Percentiles rank a stretch among this genome's conserved stretches.
These are phyloP conservation scores for Acanthamoeba culbertsoni DNA, from an alignment of 208 protist species.

Conservation along the genomic window DNA sequence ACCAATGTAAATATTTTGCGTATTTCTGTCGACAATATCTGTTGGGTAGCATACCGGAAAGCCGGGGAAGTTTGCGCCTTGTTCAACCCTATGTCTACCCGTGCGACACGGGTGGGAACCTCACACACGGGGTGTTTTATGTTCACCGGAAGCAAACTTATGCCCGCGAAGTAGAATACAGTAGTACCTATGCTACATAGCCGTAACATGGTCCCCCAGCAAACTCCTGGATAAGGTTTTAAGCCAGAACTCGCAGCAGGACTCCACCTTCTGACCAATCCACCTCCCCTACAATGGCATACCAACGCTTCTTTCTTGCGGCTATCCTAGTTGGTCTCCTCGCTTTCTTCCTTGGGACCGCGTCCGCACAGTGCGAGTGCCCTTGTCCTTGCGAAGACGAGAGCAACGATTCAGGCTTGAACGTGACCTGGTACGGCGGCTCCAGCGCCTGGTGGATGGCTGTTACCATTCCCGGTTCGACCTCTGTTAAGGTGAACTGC, in stretches of 20 bases:
- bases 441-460: slow-evolving; percentile 31
- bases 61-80: too few species aligned
- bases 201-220: too few species aligned
- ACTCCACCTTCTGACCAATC: not conserved
- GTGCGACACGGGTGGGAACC: too few species aligned
- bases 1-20: not conserved
- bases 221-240: too few species aligned
- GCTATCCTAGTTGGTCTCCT: not conserved
- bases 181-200: too few species aligned
- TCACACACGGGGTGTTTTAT: too few species aligned
- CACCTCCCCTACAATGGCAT: not conserved
- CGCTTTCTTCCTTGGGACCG: not conserved
- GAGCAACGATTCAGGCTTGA: not conserved
- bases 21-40: not conserved
- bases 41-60: not conserved
- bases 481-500: slow-evolving; percentile 29
- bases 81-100: too few species aligned
- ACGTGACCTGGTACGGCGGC: slow-evolving; percentile 14
- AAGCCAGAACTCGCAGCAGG: not conserved
- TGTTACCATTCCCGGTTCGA: slow-evolving; percentile 42
- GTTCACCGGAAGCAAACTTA: too few species aligned
- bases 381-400: not conserved
- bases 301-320: not conserved
- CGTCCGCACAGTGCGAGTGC: not conserved
- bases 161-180: too few species aligned